These are phyloP conservation scores for Bipolaris cookei DNA, from an alignment of 2,329 filamentous ascomycete genomes.

Conservation along the genomic window DNA sequence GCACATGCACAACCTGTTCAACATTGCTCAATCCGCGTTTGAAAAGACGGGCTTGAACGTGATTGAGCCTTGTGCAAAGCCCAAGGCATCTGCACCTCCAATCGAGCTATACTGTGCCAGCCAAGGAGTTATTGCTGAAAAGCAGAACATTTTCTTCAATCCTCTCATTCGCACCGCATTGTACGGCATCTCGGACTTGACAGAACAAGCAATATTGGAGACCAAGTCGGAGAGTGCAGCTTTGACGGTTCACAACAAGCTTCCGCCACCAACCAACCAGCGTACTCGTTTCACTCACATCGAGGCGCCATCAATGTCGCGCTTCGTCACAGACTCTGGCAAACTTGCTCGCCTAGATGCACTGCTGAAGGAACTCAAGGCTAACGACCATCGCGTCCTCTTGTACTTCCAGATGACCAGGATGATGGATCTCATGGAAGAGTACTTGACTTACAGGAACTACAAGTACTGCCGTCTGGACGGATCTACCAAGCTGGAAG, in stretches of 20 bases:
- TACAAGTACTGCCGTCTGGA: conserved; percentile 98
- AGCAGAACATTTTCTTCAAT: conserved; percentile 80
- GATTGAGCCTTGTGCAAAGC: conserved; percentile 80
- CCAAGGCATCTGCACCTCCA: conserved; percentile 82
- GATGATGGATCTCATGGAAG: conserved; percentile 99
- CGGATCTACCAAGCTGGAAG: conserved; percentile 95
- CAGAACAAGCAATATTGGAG: conserved; percentile 78
- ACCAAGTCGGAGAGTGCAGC: conserved; percentile 70
- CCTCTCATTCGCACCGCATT: conserved; percentile 73
- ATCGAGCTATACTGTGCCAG: conserved; percentile 80
- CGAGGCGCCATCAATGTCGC: conserved; percentile 91
- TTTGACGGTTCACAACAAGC: conserved; percentile 68
- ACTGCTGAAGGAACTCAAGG: conserved; percentile 87
- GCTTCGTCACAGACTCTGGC: conserved; percentile 96
- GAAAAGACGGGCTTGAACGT: conserved; percentile 73
- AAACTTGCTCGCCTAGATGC: conserved; percentile 92
- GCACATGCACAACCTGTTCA: conserved; percentile 76
- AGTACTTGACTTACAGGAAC: conserved; percentile 97
- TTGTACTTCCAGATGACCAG: conserved; percentile 99
- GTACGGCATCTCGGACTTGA: conserved; percentile 66
- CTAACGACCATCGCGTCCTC: conserved; percentile 88
- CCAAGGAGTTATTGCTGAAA: conserved; percentile 68
- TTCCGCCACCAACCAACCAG: conserved; percentile 79
- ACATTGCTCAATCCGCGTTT: conserved; percentile 72
- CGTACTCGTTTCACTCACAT: conserved; percentile 90